Evolutionary conservation across 441 rosid genomes (phyloP).

Genomic region (Adansonia rubrostipa): DNA sequence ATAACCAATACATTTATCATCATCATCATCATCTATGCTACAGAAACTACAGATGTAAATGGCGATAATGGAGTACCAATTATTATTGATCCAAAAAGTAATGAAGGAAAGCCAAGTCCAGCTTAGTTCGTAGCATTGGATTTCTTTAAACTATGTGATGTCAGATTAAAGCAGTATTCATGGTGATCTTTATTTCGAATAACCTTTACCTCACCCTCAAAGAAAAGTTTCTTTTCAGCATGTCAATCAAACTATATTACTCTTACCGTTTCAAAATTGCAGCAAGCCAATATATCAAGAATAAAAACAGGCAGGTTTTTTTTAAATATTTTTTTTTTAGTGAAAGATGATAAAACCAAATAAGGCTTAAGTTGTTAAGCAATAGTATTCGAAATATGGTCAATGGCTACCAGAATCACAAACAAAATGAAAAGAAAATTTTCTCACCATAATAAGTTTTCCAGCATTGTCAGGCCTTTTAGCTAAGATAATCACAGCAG

Average conservation of each 20-base stretch:
- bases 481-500: constrained; percentile 77
- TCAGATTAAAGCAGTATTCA: not conserved
- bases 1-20: not conserved
- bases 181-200: not conserved
- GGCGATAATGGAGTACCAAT: not conserved
- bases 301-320: not conserved
- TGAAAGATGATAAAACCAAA: not conserved
- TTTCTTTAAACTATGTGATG: not conserved
- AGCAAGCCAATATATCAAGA: not conserved
- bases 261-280: not conserved
- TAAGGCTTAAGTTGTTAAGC: not conserved
- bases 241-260: not conserved
- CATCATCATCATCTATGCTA: not conserved
- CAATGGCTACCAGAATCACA: not conserved
- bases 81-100: not conserved
- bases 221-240: not conserved
- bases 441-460: constrained; percentile 77
- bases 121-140: not conserved
- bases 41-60: not conserved
- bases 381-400: not conserved
- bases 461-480: constrained; percentile 88
- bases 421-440: not conserved
- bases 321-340: not conserved
- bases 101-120: not conserved
- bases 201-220: not conserved